phyloP scores from a whole-genome alignment of 495 filamentous ascomycete species.

The Daldinia concentrica region DNA sequence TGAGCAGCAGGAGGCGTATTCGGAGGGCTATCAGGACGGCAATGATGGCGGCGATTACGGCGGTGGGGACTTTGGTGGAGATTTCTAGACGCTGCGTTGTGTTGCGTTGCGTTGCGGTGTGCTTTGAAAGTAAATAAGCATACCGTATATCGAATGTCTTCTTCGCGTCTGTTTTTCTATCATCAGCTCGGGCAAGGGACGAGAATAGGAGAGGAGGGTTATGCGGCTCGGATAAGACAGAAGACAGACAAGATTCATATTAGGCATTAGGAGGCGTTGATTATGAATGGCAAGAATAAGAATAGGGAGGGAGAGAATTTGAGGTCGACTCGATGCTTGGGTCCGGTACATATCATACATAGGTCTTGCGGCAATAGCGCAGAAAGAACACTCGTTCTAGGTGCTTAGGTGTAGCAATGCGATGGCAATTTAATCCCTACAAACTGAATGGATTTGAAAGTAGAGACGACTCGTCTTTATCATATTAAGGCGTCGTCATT shows the following conservation, averaged over 20 bases:
- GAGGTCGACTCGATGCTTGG: not conserved
- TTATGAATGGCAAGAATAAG: not conserved
- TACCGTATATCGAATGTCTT: not conserved
- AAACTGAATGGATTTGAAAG: not conserved
- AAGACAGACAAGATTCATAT: not conserved
- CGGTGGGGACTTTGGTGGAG: conserved; percentile 55
- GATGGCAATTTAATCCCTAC: not conserved
- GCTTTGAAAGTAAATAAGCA: too few species aligned
- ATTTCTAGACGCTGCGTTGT: conserved; percentile 55
- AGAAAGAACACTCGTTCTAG: not conserved
- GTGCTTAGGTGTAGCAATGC: not conserved
- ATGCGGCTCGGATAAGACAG: not conserved
- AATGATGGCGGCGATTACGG: conserved; percentile 57
- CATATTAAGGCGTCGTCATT: not conserved
- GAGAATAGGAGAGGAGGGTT: not conserved
- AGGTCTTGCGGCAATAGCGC: not conserved
- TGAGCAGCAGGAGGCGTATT: conserved; percentile 62
- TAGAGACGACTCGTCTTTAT: not conserved
- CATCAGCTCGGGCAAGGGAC: not conserved
- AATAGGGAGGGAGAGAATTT: not conserved
- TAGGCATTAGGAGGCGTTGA: conserved; percentile 6
- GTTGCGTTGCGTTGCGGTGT: too few species aligned
- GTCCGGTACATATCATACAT: not conserved
- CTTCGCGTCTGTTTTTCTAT: not conserved
- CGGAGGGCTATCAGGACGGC: conserved; percentile 57